A percentile compares a stretch with the other conserved stretches of the same genome.
Conservation (phyloP, 2,329 filamentous ascomycete species). For the Sarocladium brachiariae region DNA sequence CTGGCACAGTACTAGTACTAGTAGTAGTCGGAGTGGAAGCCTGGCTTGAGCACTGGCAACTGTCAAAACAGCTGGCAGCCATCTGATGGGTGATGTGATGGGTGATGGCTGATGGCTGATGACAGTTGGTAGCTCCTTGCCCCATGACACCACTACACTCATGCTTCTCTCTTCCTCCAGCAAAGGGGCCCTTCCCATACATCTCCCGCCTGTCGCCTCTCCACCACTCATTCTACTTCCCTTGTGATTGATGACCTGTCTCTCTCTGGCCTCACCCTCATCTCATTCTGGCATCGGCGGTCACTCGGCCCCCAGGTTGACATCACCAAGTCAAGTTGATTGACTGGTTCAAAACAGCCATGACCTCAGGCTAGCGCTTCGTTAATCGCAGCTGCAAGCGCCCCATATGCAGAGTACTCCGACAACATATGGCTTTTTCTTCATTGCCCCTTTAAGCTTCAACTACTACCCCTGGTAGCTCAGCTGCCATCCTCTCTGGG, state of each 20-base stretch:
- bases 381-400: neutral
- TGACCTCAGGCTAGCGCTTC: neutral
- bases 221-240: slow-evolving; percentile 1
- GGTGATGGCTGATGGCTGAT: no score
- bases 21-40: no score
- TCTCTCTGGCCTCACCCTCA: neutral
- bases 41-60: no score
- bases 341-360: neutral
- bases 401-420: neutral
- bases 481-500: neutral
- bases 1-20: no score
- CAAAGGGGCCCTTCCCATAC: neutral
- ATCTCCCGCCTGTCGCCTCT: slow-evolving; percentile 7
- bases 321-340: slow-evolving; percentile 1
- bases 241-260: slow-evolving; percentile 6
- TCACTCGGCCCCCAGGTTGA: neutral
- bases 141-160: no score
- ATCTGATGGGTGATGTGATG: neutral
- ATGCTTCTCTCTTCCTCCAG: neutral
- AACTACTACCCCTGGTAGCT: neutral
- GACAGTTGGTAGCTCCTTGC: no score
- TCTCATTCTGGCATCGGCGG: neutral
- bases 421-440: neutral
- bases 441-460: neutral
- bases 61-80: neutral